Base-by-base conservation (phyloP, 2,329 filamentous ascomycete species). In the Fusarium hostae region DNA sequence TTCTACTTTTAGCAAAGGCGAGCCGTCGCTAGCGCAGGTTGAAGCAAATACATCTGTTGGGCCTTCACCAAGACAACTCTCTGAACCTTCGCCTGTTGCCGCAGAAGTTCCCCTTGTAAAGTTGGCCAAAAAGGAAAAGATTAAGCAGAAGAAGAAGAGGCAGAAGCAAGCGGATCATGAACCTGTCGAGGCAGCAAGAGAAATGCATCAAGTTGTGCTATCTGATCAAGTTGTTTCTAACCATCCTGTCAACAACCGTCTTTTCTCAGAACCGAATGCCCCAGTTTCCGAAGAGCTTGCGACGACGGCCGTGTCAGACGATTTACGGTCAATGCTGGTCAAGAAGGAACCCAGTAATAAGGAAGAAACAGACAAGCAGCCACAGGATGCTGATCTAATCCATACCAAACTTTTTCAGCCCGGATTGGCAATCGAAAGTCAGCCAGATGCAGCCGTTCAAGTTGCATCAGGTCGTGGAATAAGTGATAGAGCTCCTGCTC, bases 131-230 rank as follows among this genome's bases (percentile, higher is more conserved):
- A 80, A 78, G 44, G 75, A 73, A 55, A 79, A 80, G 63, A 81
- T 79, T 59, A 80, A 78, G 61, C 79, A 78, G 70, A 80, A 78
- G 70, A 80, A 75, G 64, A 76, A 74, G 64, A 76, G 73, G 44
- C 62, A 68, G 22, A 77, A 74, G 37, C 52, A 48, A 22, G n/a
- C 22, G 40, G 63, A 66, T 26, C 51, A 56, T 32, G 47, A 51
- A 48, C 9, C 43, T 39, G 22, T 26, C 18, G 47, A 66, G 30
- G 26, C n/a, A 48, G 15, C 52, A 20, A 60, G 26, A 20, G 52
- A 59, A 13, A 22, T 16, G n/a, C 24, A 28, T 24, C 35, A 16
- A 40, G 47, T 22, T 10, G n/a, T 48, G 30, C 10, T 24, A 10
- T 28, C 47, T 32, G 32, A 22, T 26, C 24, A 50, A 39, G 18